Base-by-base conservation (phyloP, 176 grass and related monocot genomes). In the Otatea glauca region DNA sequence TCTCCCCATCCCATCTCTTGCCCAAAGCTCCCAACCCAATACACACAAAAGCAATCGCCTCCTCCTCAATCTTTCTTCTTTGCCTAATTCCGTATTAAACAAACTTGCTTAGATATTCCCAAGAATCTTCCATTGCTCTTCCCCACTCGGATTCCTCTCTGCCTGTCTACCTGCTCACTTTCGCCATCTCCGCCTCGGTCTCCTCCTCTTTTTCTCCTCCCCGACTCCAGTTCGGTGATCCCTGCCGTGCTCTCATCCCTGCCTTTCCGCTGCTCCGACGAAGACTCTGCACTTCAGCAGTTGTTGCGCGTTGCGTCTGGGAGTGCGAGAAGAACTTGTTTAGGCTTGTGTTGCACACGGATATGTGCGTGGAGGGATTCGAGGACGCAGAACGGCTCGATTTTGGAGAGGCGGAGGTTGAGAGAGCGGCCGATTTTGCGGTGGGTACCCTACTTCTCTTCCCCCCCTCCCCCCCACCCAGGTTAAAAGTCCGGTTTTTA, bases 291-390 rank as follows among this genome's bases (percentile, higher is more conserved):
- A 58, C 55, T 58, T 7, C 20, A 1, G 55, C 55, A 10, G 55
- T n/a, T 58, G 55, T n/a, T n/a, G 55, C 55, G 7, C 20, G 55
- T 58, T 4, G 58, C 63, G 32, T 67, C 15, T 13, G 38, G 78
- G 66, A 24, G 79, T 41, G 47, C 44, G 3, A 29, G 47, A 24
- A 16, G 16, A 66, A 4, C 16, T 43, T 3, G 54, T 4, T 9
- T 32, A 21, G 39, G 85, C 12, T 56, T 44, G 74, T 44, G 73
- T 12, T 6, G 79, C 18, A 32, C 9, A 74, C 43, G 37, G 87
- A 56, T 82, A 96, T 99, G 96, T 92, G 89, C 70, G 76, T 96
- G 83, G 92, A 99, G 60, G 93, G 88, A 39, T 77, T 92, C 54
- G 96, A 90, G 42, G 90, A 76, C 59, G 75, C 87, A 39, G 89